Percentiles rank a stretch among this genome's conserved stretches.
Evolutionary conservation across 441 rosid species (phyloP).

Genomic region (Jatropha multifida): DNA sequence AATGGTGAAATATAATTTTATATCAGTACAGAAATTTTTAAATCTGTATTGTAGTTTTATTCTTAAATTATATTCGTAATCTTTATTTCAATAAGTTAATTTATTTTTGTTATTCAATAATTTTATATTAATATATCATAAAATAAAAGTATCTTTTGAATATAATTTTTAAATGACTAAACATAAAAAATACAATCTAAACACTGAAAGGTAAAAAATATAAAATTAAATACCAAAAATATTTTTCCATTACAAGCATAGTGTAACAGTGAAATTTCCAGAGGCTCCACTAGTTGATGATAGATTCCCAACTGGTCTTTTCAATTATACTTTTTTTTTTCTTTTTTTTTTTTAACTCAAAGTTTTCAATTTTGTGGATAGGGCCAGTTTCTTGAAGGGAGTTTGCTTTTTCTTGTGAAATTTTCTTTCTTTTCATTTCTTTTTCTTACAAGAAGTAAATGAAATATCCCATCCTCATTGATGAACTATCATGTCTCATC

Average conservation of each 20-base stretch:
- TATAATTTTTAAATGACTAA: neutral
- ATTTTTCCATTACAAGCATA: neutral
- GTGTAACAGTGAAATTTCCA: neutral
- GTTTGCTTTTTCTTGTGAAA: neutral
- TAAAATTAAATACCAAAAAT: neutral
- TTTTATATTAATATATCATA: no score
- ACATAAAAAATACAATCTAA: neutral
- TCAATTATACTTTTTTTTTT: neutral
- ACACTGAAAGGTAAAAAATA: neutral
- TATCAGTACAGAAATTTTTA: no score
- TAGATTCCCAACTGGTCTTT: constrained; percentile 17
- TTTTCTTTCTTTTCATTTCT: neutral
- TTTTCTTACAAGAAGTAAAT: constrained; percentile 22
- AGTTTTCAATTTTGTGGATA: constrained; percentile 26
- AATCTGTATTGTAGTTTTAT: no score
- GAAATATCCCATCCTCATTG: constrained; percentile 26
- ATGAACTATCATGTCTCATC: constrained; percentile 40
- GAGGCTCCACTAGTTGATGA: constrained; percentile 18
- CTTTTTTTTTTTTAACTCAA: no score
- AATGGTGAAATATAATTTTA: no score
- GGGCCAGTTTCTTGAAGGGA: constrained; percentile 20
- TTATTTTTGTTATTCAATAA: no score
- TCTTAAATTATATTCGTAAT: no score
- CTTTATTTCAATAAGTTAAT: no score
- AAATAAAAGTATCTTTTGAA: no score